phyloP scores from a whole-genome alignment of 352 stramenopile species.

The Phytopythium delawarense region DNA sequence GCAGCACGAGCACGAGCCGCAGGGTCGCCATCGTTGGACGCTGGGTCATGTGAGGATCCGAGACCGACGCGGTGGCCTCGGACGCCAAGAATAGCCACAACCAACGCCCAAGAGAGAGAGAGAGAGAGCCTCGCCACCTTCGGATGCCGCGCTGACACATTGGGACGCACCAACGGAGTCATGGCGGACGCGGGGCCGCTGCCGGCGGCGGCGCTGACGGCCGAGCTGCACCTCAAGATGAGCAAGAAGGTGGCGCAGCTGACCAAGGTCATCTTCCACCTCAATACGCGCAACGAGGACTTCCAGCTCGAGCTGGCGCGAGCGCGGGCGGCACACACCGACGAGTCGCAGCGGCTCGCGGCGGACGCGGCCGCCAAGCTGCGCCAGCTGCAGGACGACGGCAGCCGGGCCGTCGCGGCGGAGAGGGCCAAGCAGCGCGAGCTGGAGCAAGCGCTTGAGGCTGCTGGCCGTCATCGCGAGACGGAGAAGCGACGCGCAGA shows the following conservation, averaged over 20 bases:
- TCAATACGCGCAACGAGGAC: slow-evolving; percentile 94
- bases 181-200: slow-evolving; percentile 21
- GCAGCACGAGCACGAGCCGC: background rate
- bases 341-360: slow-evolving; percentile 46
- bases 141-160: background rate
- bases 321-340: slow-evolving; percentile 25
- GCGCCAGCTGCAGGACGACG: slow-evolving; percentile 31
- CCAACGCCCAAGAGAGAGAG: background rate
- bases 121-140: background rate
- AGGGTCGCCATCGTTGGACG: too few relatives aligned
- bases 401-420: slow-evolving; percentile 15
- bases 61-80: background rate
- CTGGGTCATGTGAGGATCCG: too few relatives aligned
- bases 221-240: slow-evolving; percentile 90
- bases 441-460: slow-evolving; percentile 14
- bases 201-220: slow-evolving; percentile 13
- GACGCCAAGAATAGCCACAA: slow-evolving; percentile 4
- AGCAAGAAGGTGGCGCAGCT: slow-evolving; percentile 94
- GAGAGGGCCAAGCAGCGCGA: slow-evolving; percentile 27
- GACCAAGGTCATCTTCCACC: slow-evolving; percentile 93
- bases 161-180: background rate
- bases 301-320: slow-evolving; percentile 66
- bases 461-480: slow-evolving; percentile 31
- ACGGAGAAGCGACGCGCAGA: slow-evolving; percentile 25
- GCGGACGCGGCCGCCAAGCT: slow-evolving; percentile 55